Conservation (phyloP, 192 early-diverging fungal species). For the Spinellus fusiger region DNA sequence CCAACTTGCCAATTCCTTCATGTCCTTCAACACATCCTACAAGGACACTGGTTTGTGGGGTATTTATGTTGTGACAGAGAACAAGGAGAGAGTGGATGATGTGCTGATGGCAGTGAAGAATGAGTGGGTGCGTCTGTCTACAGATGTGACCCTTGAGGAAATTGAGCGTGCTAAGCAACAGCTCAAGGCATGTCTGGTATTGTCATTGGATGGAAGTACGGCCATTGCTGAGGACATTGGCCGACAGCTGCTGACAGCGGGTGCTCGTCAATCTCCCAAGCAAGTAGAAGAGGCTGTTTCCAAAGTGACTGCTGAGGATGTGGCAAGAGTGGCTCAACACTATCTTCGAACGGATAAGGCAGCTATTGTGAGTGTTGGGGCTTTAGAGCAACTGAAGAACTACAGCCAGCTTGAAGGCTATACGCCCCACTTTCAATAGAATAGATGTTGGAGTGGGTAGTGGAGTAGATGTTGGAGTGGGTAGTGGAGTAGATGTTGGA, state of each 20-base stretch:
- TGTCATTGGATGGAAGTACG: slow-evolving; percentile 90
- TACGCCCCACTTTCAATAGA: slow-evolving; percentile 59
- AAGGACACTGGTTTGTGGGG: slow-evolving; percentile 96
- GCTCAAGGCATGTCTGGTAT: slow-evolving; percentile 89
- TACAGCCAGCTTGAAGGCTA: slow-evolving; percentile 81
- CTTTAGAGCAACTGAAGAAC: slow-evolving; percentile 85
- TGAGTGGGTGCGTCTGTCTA: slow-evolving; percentile 89
- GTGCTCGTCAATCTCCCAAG: slow-evolving; percentile 83
- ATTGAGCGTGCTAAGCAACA: slow-evolving; percentile 98
- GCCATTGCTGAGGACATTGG: slow-evolving; percentile 97
- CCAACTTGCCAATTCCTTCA: slow-evolving; percentile 94
- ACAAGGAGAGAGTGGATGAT: slow-evolving; percentile 77
- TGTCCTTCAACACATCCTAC: slow-evolving; percentile 99
- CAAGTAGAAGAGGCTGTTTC: slow-evolving; percentile 86
- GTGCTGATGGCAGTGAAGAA: slow-evolving; percentile 82
- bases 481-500: no score
- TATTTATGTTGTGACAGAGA: slow-evolving; percentile 88
- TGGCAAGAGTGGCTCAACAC: slow-evolving; percentile 80
- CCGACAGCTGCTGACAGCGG: slow-evolving; percentile 89
- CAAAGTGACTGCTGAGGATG: slow-evolving; percentile 77
- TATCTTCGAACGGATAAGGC: slow-evolving; percentile 88
- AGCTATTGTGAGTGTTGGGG: slow-evolving; percentile 74
- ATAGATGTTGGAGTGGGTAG: not conserved
- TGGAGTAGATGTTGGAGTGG: not conserved
- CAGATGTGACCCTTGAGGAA: slow-evolving; percentile 79